These are phyloP conservation scores for Flaveria brownii DNA, from an alignment of 129 eudicot genomes.

Conservation along the genomic window DNA sequence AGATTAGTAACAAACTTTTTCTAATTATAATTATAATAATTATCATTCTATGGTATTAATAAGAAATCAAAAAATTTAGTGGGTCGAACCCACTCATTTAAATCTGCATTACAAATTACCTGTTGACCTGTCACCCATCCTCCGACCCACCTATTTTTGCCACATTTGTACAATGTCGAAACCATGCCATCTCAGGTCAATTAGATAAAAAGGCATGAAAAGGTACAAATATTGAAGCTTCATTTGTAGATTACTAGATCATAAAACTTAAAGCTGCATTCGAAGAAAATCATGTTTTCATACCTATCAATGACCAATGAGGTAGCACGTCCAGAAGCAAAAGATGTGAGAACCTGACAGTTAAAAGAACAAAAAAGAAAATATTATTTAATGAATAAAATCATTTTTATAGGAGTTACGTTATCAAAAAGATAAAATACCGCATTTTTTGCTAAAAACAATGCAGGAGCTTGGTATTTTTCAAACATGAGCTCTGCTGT, in stretches of 20 bases:
- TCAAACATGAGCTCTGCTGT: conserved; percentile 97
- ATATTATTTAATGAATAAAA: conserved; percentile 16
- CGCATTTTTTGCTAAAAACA: conserved; percentile 95
- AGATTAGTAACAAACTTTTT: not conserved
- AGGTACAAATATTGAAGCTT: not conserved
- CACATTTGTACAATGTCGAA: not conserved
- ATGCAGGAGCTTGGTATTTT: conserved; percentile 95
- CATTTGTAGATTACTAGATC: not conserved
- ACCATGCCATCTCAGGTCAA: conserved; percentile 8
- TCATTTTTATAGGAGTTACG: conserved; percentile 10
- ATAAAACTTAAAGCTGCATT: not conserved
- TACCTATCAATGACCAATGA: conserved; percentile 95
- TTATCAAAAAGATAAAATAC: conserved; percentile 48
- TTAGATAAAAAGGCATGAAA: conserved; percentile 7
- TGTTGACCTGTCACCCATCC: not conserved
- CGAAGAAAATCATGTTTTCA: conserved; percentile 22
- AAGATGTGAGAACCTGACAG: conserved; percentile 89
- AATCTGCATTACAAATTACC: not conserved
- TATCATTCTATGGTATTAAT: not conserved
- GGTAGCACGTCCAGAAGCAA: conserved; percentile 99
- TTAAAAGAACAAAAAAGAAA: not conserved
- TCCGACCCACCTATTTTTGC: conserved; percentile 5
- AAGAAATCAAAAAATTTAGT: not conserved
- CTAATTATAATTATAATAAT: not conserved
- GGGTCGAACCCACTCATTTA: not conserved